Percentiles rank a stretch among this genome's conserved stretches.
Evolutionary conservation across 2,329 filamentous ascomycete genomes (phyloP).

Genomic region (Monosporascus sp.): DNA sequence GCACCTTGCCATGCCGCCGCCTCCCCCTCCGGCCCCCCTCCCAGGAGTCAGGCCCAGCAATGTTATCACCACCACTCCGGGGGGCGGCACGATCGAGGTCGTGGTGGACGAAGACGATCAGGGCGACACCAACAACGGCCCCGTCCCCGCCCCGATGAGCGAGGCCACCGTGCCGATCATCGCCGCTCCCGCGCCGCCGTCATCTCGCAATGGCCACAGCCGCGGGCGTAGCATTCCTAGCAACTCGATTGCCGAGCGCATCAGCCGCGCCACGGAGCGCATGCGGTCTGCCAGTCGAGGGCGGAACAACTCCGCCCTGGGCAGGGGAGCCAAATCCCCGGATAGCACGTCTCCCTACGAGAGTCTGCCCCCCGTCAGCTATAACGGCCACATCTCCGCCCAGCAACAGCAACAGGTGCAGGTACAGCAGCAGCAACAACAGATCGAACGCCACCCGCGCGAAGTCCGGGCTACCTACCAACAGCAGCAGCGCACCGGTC

Average conservation of each 20-base stretch:
- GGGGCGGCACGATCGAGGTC: slow-evolving; percentile 58
- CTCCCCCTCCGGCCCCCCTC: slow-evolving; percentile 56
- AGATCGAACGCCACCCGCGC: slow-evolving; percentile 28
- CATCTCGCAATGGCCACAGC: slow-evolving; percentile 40
- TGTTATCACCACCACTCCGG: slow-evolving; percentile 35
- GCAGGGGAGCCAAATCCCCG: slow-evolving; percentile 32
- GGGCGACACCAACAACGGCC: slow-evolving; percentile 8
- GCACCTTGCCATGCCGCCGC: slow-evolving; percentile 55
- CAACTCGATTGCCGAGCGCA: slow-evolving; percentile 45
- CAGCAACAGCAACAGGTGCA: slow-evolving; percentile 15
- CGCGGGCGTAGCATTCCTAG: slow-evolving; percentile 54
- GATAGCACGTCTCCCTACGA: slow-evolving; percentile 33
- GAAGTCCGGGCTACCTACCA: slow-evolving; percentile 32
- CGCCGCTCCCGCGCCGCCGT: slow-evolving; percentile 39
- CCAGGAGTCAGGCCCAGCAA: slow-evolving; percentile 34
- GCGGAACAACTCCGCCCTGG: slow-evolving; percentile 38
- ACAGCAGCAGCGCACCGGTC: slow-evolving; percentile 40
- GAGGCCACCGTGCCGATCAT: slow-evolving; percentile 41
- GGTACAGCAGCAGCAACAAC: slow-evolving; percentile 22
- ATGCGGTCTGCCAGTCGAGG: slow-evolving; percentile 56
- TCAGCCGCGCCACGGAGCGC: slow-evolving; percentile 54
- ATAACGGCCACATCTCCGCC: slow-evolving; percentile 30
- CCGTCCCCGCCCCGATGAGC: slow-evolving; percentile 31
- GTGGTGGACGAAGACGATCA: slow-evolving; percentile 57
- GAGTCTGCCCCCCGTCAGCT: slow-evolving; percentile 28